Conservation (phyloP, 2,329 filamentous ascomycete species). For the Trichophyton schoenleinii region DNA sequence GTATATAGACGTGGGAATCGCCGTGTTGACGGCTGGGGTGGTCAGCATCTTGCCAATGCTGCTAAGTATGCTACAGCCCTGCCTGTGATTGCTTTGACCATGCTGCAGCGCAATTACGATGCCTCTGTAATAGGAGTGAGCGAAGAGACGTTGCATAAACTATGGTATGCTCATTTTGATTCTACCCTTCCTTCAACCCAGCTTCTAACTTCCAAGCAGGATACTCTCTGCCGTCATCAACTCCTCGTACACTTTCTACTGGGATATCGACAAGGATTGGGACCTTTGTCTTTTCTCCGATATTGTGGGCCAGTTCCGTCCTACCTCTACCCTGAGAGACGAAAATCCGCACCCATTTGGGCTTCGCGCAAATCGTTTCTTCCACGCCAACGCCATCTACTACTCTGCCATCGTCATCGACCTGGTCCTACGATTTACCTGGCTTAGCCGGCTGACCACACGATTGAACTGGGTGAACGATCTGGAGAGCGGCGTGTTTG, state of each 20-base stretch:
- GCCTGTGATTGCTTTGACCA: constrained; percentile 72
- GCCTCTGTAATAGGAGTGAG: constrained; percentile 40
- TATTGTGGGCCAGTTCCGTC: constrained; percentile 39
- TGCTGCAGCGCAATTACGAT: constrained; percentile 55
- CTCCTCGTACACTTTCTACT: constrained; percentile 93
- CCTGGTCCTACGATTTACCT: constrained; percentile 72
- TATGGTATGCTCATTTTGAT: constrained; percentile 35
- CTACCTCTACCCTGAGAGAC: neutral
- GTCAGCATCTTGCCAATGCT: constrained; percentile 84
- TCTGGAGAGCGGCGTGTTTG: constrained; percentile 75
- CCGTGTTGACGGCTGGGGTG: constrained; percentile 53
- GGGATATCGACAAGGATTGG: constrained; percentile 96
- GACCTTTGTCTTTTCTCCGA: constrained; percentile 70
- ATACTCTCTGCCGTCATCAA: constrained; percentile 65
- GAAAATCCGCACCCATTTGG: constrained; percentile 51
- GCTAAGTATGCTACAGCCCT: constrained; percentile 91
- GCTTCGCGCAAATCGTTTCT: constrained; percentile 60
- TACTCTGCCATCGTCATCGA: constrained; percentile 71
- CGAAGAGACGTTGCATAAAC: constrained; percentile 42
- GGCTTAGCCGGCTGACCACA: constrained; percentile 75
- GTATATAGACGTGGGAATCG: constrained; percentile 44
- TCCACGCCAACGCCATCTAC: constrained; percentile 62
- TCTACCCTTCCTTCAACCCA: too few species aligned
- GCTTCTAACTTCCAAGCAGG: constrained; percentile 36
- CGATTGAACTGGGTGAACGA: constrained; percentile 75